Conservation (phyloP, 306 rosid genomes). For the Casuarina cunninghamiana region DNA sequence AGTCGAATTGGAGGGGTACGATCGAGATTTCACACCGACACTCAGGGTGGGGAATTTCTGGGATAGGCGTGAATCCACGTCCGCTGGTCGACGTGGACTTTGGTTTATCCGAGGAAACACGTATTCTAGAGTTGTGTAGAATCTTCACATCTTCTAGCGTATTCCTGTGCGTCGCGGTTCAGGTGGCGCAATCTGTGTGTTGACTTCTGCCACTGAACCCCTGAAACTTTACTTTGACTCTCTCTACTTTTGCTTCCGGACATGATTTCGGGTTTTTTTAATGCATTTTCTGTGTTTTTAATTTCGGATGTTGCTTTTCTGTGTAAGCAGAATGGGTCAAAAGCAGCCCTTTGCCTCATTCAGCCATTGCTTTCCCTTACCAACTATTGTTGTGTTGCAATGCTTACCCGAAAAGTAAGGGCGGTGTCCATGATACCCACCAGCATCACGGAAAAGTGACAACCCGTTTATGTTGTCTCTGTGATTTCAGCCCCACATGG, state of each 20-base stretch:
- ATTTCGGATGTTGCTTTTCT: neutral
- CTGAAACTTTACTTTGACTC: too few species aligned
- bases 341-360: neutral
- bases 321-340: neutral
- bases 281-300: neutral
- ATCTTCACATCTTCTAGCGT: neutral
- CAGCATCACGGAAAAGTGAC: neutral
- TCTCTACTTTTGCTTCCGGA: too few species aligned
- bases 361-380: neutral
- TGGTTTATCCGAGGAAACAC: neutral
- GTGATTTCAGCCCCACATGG: neutral
- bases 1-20: neutral
- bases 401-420: neutral
- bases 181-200: too few species aligned
- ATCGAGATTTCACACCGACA: neutral
- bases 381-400: neutral
- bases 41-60: neutral
- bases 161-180: too few species aligned
- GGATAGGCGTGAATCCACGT: conserved; percentile 26
- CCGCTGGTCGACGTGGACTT: conserved; percentile 22
- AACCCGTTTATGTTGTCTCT: neutral
- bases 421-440: neutral
- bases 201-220: too few species aligned
- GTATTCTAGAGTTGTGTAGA: neutral
- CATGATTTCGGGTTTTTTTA: too few species aligned